A percentile compares a stretch with the other conserved stretches of the same genome.
Conservation (phyloP, 1,284 basidiomycete genomes). For the Ceratobasidium sp. region DNA sequence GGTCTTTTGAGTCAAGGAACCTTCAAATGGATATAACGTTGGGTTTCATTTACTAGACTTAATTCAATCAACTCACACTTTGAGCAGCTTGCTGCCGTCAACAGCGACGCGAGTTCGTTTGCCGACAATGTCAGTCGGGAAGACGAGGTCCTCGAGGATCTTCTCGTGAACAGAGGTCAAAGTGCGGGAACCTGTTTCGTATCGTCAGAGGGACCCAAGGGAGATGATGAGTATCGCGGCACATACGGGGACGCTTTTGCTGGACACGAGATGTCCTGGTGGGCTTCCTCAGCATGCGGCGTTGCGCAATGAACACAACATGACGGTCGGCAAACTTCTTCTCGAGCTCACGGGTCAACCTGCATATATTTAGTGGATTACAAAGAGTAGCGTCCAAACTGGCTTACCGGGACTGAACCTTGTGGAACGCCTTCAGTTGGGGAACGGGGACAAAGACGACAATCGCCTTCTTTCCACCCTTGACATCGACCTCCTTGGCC, state of each 20-base stretch:
- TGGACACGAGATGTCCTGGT: slow-evolving; percentile 89
- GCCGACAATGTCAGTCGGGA: slow-evolving; percentile 98
- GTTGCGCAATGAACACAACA: slow-evolving; percentile 98
- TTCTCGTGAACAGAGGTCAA: slow-evolving; percentile 97
- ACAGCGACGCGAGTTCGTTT: slow-evolving; percentile 93
- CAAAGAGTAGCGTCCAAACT: background rate
- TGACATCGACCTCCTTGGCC: slow-evolving; percentile 98
- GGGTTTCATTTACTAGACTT: slow-evolving; percentile 1
- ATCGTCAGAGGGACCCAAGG: background rate
- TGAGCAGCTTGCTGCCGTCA: slow-evolving; percentile 91
- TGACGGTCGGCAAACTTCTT: slow-evolving; percentile 99
- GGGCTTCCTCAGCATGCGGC: slow-evolving; percentile 97
- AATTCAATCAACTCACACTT: slow-evolving; percentile 72
- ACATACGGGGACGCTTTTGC: slow-evolving; percentile 90
- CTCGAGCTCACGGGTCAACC: slow-evolving; percentile 98
- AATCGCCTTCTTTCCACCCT: slow-evolving; percentile 99
- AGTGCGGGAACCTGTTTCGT: slow-evolving; percentile 71
- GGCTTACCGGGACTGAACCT: slow-evolving; percentile 93
- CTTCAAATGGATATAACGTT: slow-evolving; percentile 52
- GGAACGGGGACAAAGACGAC: slow-evolving; percentile 98
- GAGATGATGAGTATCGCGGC: background rate
- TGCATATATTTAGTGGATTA: slow-evolving; percentile 48
- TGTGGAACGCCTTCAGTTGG: slow-evolving; percentile 98
- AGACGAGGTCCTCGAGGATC: slow-evolving; percentile 98
- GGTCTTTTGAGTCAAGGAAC: slow-evolving; percentile 97